A percentile compares a stretch with the other conserved stretches of the same genome.
phyloP scores from a whole-genome alignment of 1,284 basidiomycete genomes.

The Ustilago tritici region DNA sequence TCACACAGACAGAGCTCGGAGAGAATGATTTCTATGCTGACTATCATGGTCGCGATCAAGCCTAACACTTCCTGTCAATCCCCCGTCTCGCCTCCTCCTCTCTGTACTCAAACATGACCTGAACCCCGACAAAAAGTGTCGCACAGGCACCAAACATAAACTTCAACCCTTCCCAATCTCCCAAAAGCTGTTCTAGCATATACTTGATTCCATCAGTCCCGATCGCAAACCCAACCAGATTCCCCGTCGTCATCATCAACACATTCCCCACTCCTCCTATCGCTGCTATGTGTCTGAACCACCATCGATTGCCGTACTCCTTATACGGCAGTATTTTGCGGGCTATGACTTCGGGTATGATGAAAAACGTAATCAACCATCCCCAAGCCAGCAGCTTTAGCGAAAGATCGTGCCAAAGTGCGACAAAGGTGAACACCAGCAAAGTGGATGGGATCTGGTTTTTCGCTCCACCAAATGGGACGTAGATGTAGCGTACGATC shows the following conservation, averaged over 20 bases:
- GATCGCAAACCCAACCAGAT: constrained; percentile 94
- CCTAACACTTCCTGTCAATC: constrained; percentile 53
- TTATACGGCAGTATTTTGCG: constrained; percentile 75
- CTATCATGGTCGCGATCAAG: neutral
- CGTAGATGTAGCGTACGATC: constrained; percentile 87
- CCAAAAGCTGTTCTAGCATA: constrained; percentile 78
- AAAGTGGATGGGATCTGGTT: constrained; percentile 78
- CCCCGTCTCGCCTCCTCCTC: constrained; percentile 54
- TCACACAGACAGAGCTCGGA: too few relatives aligned
- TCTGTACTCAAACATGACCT: constrained; percentile 80
- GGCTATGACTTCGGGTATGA: constrained; percentile 84
- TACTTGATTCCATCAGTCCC: constrained; percentile 85
- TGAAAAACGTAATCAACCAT: constrained; percentile 92
- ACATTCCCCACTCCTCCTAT: constrained; percentile 87
- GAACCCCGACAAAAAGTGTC: constrained; percentile 84
- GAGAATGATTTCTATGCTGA: too few relatives aligned
- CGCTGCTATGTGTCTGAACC: constrained; percentile 90
- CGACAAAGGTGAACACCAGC: constrained; percentile 96
- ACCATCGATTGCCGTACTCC: constrained; percentile 78
- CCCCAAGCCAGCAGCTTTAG: constrained; percentile 93
- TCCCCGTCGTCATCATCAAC: constrained; percentile 90
- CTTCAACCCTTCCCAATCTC: constrained; percentile 76
- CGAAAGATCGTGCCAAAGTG: constrained; percentile 95
- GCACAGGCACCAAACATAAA: constrained; percentile 78
- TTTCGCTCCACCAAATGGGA: constrained; percentile 85